These are phyloP conservation scores for Botrytis byssoidea DNA, from an alignment of 2,329 filamentous ascomycete genomes.

Conservation along the genomic window DNA sequence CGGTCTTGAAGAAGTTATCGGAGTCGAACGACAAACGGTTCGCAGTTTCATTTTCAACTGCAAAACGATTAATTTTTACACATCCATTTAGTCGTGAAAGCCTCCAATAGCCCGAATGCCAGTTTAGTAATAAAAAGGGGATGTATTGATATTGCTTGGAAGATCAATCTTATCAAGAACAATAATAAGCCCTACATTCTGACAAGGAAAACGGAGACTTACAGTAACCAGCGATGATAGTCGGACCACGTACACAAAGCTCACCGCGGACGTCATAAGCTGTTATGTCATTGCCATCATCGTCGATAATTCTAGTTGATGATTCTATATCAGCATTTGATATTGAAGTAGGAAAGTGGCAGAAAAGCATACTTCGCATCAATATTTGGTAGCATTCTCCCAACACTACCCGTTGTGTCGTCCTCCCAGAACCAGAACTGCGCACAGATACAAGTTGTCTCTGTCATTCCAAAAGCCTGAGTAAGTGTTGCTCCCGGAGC, in stretches of 20 bases:
- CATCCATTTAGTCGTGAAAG: not conserved
- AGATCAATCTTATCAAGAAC: not conserved
- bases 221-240: constrained; percentile 72
- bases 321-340: not conserved
- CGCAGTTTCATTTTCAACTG: constrained; percentile 45
- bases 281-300: constrained; percentile 32
- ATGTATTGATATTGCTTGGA: not conserved
- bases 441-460: constrained; percentile 37
- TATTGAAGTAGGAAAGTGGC: not conserved
- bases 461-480: constrained; percentile 56
- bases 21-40: constrained; percentile 48
- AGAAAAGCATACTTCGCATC: constrained; percentile 35
- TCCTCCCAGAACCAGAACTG: constrained; percentile 49
- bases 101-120: too few species aligned
- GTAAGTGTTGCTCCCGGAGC: constrained; percentile 43
- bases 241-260: constrained; percentile 70
- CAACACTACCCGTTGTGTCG: constrained; percentile 48
- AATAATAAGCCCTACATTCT: not conserved
- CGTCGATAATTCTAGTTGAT: constrained; percentile 31
- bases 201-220: not conserved
- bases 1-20: constrained; percentile 70
- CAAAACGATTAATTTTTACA: not conserved
- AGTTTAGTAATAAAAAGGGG: not conserved
- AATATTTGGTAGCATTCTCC: constrained; percentile 44
- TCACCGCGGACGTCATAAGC: constrained; percentile 37